phyloP scores from a whole-genome alignment of 192 early-diverging fungal species.

The Mortierella alpina region DNA sequence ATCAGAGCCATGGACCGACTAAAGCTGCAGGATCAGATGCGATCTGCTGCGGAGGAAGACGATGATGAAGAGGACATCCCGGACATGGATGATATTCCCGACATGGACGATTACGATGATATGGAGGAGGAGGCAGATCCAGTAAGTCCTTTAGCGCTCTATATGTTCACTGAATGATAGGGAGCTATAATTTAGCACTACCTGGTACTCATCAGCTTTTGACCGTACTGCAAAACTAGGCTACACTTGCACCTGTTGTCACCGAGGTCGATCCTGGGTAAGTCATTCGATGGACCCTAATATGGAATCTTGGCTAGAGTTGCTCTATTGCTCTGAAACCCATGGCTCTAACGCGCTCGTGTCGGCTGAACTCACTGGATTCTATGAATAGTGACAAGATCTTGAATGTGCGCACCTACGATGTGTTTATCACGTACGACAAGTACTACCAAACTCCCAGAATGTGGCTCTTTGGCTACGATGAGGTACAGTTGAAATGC shows the following conservation, averaged over 20 bases:
- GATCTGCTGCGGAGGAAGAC: constrained; percentile 49
- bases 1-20: constrained; percentile 49
- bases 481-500: constrained; percentile 70
- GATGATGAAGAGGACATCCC: constrained; percentile 81
- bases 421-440: constrained; percentile 99
- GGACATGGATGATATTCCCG: constrained; percentile 91
- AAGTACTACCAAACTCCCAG: constrained; percentile 99
- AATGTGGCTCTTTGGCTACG: constrained; percentile 97
- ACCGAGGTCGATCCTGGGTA: constrained; percentile 41
- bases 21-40: constrained; percentile 52
- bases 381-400: constrained; percentile 75
- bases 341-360: neutral
- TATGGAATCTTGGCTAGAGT: neutral
- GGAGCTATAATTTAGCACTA: neutral
- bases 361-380: neutral
- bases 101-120: constrained; percentile 79
- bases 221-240: constrained; percentile 23
- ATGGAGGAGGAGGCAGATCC: constrained; percentile 87
- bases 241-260: constrained; percentile 38
- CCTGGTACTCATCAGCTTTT: too few relatives aligned
- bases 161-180: neutral
- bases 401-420: constrained; percentile 93
- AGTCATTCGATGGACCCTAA: constrained; percentile 2
- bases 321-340: constrained; percentile 11
- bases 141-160: constrained; percentile 36